Conservation (phyloP, 352 stramenopile species). For the Plasmopara muralis region DNA sequence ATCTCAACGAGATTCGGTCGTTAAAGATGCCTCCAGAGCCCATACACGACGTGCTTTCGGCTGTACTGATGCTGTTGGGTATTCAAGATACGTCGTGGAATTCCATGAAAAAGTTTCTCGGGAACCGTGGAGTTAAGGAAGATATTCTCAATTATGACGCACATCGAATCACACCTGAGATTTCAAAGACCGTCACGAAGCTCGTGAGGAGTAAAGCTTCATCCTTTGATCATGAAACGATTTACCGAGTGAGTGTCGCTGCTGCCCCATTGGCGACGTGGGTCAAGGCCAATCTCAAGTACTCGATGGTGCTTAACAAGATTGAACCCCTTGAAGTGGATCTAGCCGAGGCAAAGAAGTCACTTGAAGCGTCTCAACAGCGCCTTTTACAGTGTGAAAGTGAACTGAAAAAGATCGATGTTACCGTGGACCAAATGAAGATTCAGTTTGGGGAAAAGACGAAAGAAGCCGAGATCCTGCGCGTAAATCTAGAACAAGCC, state of each 20-base stretch:
- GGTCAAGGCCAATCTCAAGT: constrained; percentile 95
- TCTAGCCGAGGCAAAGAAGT: constrained; percentile 82
- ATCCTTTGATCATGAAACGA: constrained; percentile 92
- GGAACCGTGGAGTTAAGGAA: constrained; percentile 93
- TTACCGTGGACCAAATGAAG: constrained; percentile 86
- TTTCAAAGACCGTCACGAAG: constrained; percentile 88
- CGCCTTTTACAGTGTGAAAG: constrained; percentile 85
- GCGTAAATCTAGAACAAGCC: constrained; percentile 78
- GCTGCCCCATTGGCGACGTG: constrained; percentile 91
- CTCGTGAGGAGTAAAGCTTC: constrained; percentile 89
- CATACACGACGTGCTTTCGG: constrained; percentile 92
- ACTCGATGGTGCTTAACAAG: constrained; percentile 93
- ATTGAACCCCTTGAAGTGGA: constrained; percentile 91
- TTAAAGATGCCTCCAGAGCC: constrained; percentile 93
- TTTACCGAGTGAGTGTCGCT: constrained; percentile 91
- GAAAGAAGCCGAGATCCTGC: constrained; percentile 88
- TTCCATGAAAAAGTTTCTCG: constrained; percentile 96
- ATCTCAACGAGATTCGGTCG: constrained; percentile 93
- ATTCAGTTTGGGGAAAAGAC: constrained; percentile 90
- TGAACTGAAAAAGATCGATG: constrained; percentile 89
- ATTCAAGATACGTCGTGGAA: constrained; percentile 95
- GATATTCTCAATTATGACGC: constrained; percentile 96
- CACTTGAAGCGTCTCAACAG: constrained; percentile 82
- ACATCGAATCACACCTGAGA: constrained; percentile 85
- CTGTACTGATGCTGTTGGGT: constrained; percentile 92